phyloP scores from a whole-genome alignment of 2,329 filamentous ascomycete species.

The Setomelanomma holmii region DNA sequence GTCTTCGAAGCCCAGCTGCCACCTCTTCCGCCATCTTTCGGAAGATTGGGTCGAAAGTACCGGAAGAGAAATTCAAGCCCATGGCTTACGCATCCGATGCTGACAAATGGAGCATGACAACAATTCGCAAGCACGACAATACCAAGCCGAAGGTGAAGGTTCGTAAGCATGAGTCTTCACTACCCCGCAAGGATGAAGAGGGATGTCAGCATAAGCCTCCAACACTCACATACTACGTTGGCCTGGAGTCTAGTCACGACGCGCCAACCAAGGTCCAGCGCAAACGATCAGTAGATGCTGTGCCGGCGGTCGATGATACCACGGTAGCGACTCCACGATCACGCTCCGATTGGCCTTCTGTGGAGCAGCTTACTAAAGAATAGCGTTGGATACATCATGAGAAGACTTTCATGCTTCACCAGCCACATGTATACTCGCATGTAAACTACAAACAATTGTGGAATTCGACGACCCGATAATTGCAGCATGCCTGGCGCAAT shows the following conservation, averaged over 20 bases:
- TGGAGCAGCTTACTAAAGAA: neutral
- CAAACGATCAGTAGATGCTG: neutral
- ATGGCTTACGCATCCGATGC: neutral
- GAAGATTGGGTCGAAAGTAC: neutral
- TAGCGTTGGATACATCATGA: neutral
- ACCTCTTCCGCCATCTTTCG: neutral
- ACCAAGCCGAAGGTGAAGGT: neutral
- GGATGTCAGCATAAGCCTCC: neutral
- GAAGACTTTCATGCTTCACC: no score
- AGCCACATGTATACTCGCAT: no score
- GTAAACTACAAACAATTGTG: neutral
- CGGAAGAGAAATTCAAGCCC: slow-evolving; percentile 1
- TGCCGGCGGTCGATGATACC: neutral
- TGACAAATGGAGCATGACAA: neutral
- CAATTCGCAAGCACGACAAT: neutral
- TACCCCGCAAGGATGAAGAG: neutral
- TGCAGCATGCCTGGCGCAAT: neutral
- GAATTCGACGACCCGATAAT: neutral
- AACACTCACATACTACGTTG: slow-evolving; percentile 12
- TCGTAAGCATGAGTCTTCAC: neutral
- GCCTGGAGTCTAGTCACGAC: slow-evolving; percentile 5
- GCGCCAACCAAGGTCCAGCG: neutral
- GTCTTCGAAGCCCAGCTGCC: slow-evolving; percentile 4
- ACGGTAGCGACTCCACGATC: neutral
- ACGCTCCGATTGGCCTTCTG: neutral